Evolutionary conservation across 164 flowering plant species (phyloP).

Genomic region (Aristolochia californica): DNA sequence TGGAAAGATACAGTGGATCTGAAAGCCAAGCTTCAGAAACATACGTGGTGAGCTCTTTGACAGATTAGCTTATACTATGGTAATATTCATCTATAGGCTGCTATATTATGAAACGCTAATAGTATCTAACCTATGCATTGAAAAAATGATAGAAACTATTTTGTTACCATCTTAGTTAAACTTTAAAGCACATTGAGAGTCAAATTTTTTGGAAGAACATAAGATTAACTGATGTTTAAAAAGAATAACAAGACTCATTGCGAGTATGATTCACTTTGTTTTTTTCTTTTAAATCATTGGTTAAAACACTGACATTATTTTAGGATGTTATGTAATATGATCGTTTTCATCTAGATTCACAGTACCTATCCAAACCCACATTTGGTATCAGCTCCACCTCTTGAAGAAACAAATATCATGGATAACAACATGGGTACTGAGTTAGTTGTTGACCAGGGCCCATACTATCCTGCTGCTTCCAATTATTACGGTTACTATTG

Average conservation of each 20-base stretch:
- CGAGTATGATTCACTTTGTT: background rate
- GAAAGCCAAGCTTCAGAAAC: slow-evolving; percentile 31
- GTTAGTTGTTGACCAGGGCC: slow-evolving; percentile 54
- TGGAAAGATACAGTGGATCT: slow-evolving; percentile 37
- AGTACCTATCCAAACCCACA: slow-evolving; percentile 27
- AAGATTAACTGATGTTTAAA: too few species aligned
- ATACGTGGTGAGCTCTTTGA: slow-evolving; percentile 27
- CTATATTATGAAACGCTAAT: too few species aligned
- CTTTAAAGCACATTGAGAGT: too few species aligned
- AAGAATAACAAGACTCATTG: too few species aligned
- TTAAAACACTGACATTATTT: too few species aligned
- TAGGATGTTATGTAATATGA: background rate
- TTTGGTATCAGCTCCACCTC: slow-evolving; percentile 22
- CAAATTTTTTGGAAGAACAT: too few species aligned
- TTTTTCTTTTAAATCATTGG: background rate
- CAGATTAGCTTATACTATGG: background rate
- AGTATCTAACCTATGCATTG: too few species aligned
- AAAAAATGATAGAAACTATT: too few species aligned
- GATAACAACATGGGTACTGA: slow-evolving; percentile 58
- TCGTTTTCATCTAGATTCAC: slow-evolving; percentile 32
- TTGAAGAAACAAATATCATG: slow-evolving; percentile 48
- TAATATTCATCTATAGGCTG: too few species aligned
- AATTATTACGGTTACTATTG: slow-evolving; percentile 67
- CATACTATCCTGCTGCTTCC: slow-evolving; percentile 60
- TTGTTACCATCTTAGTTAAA: too few species aligned